phyloP scores from a whole-genome alignment of 2,329 filamentous ascomycete genomes.

The Alternaria sp. region DNA sequence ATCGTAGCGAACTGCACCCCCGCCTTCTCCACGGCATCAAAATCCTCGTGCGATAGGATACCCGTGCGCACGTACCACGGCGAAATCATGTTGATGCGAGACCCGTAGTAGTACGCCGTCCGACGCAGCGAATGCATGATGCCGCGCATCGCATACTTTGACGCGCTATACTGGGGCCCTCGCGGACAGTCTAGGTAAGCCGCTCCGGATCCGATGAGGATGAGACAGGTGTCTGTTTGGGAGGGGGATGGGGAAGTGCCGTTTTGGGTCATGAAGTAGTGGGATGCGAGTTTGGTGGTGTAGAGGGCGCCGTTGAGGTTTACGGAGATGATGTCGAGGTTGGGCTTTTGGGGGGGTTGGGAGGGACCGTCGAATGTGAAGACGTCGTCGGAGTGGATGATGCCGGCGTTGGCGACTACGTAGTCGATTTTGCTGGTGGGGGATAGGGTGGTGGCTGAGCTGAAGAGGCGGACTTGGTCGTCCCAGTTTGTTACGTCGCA shows the following conservation, averaged over 20 bases:
- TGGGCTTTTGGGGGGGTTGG: background rate
- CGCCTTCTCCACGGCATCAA: conserved; percentile 1
- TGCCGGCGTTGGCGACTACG: conserved; percentile 17
- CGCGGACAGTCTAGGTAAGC: conserved; percentile 14
- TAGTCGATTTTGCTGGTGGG: background rate
- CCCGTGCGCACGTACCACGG: conserved; percentile 15
- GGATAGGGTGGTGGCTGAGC: background rate
- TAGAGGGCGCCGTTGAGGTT: conserved; percentile 2
- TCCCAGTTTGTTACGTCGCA: conserved; percentile 17
- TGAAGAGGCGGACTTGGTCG: conserved; percentile 9
- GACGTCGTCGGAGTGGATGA: conserved; percentile 9
- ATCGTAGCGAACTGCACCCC: conserved; percentile 10
- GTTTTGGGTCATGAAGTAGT: conserved; percentile 12
- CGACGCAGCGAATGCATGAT: conserved; percentile 12
- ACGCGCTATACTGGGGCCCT: conserved; percentile 7
- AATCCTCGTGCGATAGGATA: conserved; percentile 8
- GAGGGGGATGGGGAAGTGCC: background rate
- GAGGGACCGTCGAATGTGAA: conserved; percentile 9
- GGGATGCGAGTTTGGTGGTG: conserved; percentile 10
- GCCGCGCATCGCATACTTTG: conserved; percentile 17
- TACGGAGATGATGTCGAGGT: conserved; percentile 2
- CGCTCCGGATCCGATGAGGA: conserved; percentile 11
- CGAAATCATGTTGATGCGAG: conserved; percentile 10
- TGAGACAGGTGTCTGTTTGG: conserved; percentile 11
- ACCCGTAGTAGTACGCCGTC: conserved; percentile 5